Base-by-base conservation (phyloP, 2,329 filamentous ascomycete species). In the Arthrobotrys sphaeroides region DNA sequence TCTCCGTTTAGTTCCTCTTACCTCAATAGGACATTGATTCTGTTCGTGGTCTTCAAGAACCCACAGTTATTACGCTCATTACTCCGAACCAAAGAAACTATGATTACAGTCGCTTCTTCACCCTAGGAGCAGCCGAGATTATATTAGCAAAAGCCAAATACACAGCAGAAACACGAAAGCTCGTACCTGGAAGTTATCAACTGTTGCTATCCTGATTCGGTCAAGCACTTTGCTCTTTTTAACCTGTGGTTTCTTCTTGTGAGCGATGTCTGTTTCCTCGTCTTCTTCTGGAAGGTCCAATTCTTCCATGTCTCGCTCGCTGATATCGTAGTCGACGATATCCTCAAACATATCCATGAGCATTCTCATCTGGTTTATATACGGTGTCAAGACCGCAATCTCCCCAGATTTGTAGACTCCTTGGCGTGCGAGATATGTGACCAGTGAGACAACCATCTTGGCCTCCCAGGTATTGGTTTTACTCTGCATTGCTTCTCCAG, bases 41-140 rank as follows among this genome's bases (percentile, higher is more conserved):
- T 79, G 49, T 77, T 80, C 40, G 66, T 78, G 75, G 78, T 78
- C 57, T 75, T 77, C 0, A 94, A 83, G 73, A 93, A 94, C 0
- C 91, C 91, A 16, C 86, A 86, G 4, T 85, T 86, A 6, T 82
- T 83, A 5, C 85, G 78, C 0, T 81, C 75, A 77, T 94, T 94
- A 82, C 90, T 91, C 42, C 91, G 86, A 0, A 92, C 90, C 0
- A 94, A 83, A 0, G 89, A 91, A 0, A 93, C 83, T 1, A 94
- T 83, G 0, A 94, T 84, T 6, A 94, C 83, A 60, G 91, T 89
- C 1, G 88, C 89, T 79, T 94, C 90, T 79, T 94, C 90, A 0
- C 91, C 91, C 78, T 94, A 90, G 86, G 0, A 92, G 0, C 90
- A 89, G 0, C 90, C n/a, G 55, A 33, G 10, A 16, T 7, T 1